phyloP scores from a whole-genome alignment of 2,329 filamentous ascomycete genomes.

The Capronia americana region DNA sequence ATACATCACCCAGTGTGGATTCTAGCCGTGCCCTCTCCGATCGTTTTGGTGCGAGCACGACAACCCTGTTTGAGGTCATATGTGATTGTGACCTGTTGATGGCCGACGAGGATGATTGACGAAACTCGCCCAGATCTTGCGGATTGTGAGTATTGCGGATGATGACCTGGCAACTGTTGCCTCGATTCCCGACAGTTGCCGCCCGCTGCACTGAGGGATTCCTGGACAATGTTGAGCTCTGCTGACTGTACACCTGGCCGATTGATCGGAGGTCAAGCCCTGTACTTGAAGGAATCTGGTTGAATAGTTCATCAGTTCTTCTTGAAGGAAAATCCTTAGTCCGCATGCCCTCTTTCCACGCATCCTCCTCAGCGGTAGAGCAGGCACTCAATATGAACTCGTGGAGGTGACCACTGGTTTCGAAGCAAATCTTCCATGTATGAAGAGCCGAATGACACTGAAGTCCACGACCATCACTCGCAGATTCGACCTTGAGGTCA shows the following conservation, averaged over 20 bases:
- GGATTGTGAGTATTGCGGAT: slow-evolving; percentile 81
- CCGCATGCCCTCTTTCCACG: slow-evolving; percentile 76
- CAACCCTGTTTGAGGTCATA: slow-evolving; percentile 70
- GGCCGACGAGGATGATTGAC: slow-evolving; percentile 42
- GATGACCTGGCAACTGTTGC: slow-evolving; percentile 75
- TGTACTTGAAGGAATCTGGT: slow-evolving; percentile 66
- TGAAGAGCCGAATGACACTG: slow-evolving; percentile 86
- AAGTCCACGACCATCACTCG: slow-evolving; percentile 78
- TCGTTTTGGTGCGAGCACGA: slow-evolving; percentile 75
- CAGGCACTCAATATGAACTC: slow-evolving; percentile 89
- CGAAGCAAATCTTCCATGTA: slow-evolving; percentile 91
- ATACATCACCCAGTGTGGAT: slow-evolving; percentile 74
- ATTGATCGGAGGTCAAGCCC: slow-evolving; percentile 74
- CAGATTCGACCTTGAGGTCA: slow-evolving; percentile 70
- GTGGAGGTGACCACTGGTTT: slow-evolving; percentile 75
- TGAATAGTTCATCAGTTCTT: slow-evolving; percentile 18
- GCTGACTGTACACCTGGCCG: slow-evolving; percentile 75
- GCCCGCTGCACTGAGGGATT: slow-evolving; percentile 77
- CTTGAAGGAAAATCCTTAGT: slow-evolving; percentile 47
- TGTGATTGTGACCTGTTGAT: slow-evolving; percentile 82
- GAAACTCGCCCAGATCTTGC: slow-evolving; percentile 61
- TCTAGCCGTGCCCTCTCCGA: slow-evolving; percentile 81
- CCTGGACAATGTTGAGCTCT: slow-evolving; percentile 55
- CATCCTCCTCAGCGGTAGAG: slow-evolving; percentile 75
- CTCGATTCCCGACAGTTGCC: slow-evolving; percentile 73